These are phyloP conservation scores for Dujonia santamariae DNA, from an alignment of 1,139 yeast genomes.

Conservation along the genomic window DNA sequence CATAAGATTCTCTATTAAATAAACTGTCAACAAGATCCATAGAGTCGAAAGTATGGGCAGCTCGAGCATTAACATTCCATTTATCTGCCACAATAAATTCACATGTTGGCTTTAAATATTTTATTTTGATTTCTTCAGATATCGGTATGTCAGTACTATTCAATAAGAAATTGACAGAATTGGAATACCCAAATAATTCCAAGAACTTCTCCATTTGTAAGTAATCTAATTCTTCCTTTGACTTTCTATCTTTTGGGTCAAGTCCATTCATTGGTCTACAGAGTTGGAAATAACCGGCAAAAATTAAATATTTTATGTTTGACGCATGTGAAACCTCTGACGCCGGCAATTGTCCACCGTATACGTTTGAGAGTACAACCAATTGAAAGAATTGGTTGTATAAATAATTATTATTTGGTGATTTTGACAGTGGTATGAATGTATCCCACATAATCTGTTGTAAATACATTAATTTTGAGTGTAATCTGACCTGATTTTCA, in stretches of 20 bases:
- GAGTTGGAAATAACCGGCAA: constrained; percentile 1
- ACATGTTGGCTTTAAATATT: constrained; percentile 14
- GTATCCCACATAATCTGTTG: too few species aligned
- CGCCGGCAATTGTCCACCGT: background rate
- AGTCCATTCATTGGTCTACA: background rate
- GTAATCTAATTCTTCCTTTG: constrained; percentile 3
- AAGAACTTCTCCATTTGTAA: constrained; percentile 16
- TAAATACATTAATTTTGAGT: too few species aligned
- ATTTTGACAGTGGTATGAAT: constrained; percentile 1
- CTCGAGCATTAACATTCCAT: too few species aligned
- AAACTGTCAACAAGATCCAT: constrained; percentile 2
- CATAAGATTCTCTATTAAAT: constrained; percentile 1
- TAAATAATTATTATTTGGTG: background rate
- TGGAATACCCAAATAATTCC: constrained; percentile 22
- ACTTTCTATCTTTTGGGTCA: too few species aligned
- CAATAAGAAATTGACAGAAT: constrained; percentile 16
- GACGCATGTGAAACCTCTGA: constrained; percentile 1
- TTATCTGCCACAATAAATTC: too few species aligned
- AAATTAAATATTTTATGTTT: background rate
- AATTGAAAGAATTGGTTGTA: constrained; percentile 3
- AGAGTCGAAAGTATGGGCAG: constrained; percentile 19
- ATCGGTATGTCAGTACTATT: constrained; percentile 16
- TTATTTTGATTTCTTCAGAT: constrained; percentile 14
- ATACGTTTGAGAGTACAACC: constrained; percentile 1
- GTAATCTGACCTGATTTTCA: too few species aligned